phyloP scores from a whole-genome alignment of 768 basidiomycete species.

The Dentipellis fragilis region DNA sequence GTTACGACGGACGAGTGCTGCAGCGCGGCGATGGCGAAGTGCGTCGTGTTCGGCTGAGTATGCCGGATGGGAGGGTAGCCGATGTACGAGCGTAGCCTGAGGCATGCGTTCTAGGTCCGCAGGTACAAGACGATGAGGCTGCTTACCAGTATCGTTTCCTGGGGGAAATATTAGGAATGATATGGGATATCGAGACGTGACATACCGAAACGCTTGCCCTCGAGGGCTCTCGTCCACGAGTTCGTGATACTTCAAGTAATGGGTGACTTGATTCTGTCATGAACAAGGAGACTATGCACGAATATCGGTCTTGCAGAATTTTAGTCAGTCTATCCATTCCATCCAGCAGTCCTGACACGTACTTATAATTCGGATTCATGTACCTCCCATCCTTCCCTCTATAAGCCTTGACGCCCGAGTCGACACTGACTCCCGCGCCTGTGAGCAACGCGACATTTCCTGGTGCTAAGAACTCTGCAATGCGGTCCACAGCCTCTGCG shows the following conservation, averaged over 20 bases:
- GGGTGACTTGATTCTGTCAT: constrained; percentile 4
- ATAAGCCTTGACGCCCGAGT: constrained; percentile 94
- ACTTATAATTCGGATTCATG: constrained; percentile 88
- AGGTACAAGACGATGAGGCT: background rate
- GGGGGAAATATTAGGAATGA: background rate
- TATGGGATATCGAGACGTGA: constrained; percentile 2
- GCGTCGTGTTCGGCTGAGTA: constrained; percentile 79
- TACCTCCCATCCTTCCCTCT: constrained; percentile 78
- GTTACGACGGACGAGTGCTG: constrained; percentile 55
- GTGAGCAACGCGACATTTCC: constrained; percentile 75
- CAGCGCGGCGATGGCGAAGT: constrained; percentile 78
- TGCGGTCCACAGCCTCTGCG: constrained; percentile 46
- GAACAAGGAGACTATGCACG: background rate
- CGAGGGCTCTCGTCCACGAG: constrained; percentile 61
- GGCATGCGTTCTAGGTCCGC: background rate
- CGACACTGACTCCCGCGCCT: constrained; percentile 91
- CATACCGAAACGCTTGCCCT: constrained; percentile 64
- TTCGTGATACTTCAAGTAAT: constrained; percentile 54
- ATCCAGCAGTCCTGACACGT: constrained; percentile 14
- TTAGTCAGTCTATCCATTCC: too few species aligned
- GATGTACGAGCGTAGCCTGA: constrained; percentile 61
- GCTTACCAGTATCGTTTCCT: constrained; percentile 81
- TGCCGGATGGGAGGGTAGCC: constrained; percentile 86
- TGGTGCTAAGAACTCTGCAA: constrained; percentile 52
- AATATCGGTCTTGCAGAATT: constrained; percentile 16